A percentile compares a stretch with the other conserved stretches of the same genome.
Evolutionary conservation across 768 basidiomycete genomes (phyloP).

Genomic region (Podaxis pistillaris): DNA sequence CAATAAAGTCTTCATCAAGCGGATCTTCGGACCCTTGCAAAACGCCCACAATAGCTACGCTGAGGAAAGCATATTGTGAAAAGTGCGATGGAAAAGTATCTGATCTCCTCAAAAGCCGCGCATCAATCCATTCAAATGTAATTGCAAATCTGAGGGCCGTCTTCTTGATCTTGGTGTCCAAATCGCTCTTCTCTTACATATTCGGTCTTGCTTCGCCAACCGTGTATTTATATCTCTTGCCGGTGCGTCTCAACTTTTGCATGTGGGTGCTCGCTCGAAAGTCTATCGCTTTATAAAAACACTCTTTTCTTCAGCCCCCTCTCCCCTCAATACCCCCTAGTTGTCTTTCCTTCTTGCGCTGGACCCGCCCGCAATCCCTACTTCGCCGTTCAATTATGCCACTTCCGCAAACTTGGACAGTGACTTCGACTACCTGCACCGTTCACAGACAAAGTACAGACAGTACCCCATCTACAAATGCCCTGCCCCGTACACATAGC

Average conservation of each 20-base stretch:
- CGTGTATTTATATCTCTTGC: conserved; percentile 6
- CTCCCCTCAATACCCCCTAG: neutral
- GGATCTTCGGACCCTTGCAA: neutral
- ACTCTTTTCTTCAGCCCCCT: neutral
- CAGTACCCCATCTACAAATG: conserved; percentile 14
- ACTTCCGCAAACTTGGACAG: conserved; percentile 1
- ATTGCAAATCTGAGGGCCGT: neutral
- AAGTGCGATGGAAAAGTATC: neutral
- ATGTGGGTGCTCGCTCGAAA: neutral
- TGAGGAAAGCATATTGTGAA: neutral
- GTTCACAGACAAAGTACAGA: conserved; percentile 21
- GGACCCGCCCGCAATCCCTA: neutral
- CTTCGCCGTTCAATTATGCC: conserved; percentile 11
- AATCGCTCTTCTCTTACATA: conserved; percentile 14
- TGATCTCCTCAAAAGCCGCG: neutral
- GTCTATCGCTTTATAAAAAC: neutral
- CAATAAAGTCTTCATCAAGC: neutral
- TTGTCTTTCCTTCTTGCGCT: neutral
- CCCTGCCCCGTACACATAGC: neutral
- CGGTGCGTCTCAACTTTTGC: neutral
- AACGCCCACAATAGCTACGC: neutral
- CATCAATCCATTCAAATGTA: neutral
- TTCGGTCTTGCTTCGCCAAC: neutral
- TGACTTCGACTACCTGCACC: conserved; percentile 15
- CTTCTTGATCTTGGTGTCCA: neutral